A percentile compares a stretch with the other conserved stretches of the same genome.
Conservation (phyloP, 352 stramenopile species). For the Pythium rhizo-oryzae region DNA sequence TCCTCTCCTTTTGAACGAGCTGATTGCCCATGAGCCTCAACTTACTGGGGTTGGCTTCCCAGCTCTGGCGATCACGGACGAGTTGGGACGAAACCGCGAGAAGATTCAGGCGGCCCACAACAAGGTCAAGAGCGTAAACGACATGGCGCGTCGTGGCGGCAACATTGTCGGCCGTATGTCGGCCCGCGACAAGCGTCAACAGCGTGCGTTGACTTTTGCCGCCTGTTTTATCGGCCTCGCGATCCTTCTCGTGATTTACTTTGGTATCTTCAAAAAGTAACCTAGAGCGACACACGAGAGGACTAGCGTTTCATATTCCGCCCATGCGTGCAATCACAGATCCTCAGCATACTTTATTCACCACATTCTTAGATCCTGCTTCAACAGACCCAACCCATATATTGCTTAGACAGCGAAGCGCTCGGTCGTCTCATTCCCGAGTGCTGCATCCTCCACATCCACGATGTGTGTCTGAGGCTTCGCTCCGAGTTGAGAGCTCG, state of each 20-base stretch:
- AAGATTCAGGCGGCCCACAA: constrained; percentile 83
- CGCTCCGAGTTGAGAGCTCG: background rate
- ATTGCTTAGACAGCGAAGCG: constrained; percentile 61
- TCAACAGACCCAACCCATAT: background rate
- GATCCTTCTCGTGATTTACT: constrained; percentile 89
- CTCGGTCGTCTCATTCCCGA: constrained; percentile 61
- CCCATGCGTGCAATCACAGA: background rate
- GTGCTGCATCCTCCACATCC: constrained; percentile 45
- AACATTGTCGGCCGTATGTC: constrained; percentile 88
- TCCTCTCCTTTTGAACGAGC: background rate
- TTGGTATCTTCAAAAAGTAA: constrained; percentile 89
- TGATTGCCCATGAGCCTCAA: too few species aligned
- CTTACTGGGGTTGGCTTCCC: too few species aligned
- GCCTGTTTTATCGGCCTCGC: constrained; percentile 81
- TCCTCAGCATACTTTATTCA: constrained; percentile 21
- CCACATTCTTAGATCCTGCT: background rate
- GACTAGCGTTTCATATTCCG: background rate
- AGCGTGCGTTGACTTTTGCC: constrained; percentile 65
- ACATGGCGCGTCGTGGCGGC: constrained; percentile 79
- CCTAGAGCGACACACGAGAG: background rate
- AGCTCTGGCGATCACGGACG: constrained; percentile 84
- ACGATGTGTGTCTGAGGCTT: constrained; percentile 6
- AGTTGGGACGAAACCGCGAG: constrained; percentile 82
- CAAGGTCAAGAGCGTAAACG: constrained; percentile 88
- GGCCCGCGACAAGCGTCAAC: constrained; percentile 82